phyloP scores from a whole-genome alignment of 1,139 yeast genomes.

The Yamadazyma membranifaciens region DNA sequence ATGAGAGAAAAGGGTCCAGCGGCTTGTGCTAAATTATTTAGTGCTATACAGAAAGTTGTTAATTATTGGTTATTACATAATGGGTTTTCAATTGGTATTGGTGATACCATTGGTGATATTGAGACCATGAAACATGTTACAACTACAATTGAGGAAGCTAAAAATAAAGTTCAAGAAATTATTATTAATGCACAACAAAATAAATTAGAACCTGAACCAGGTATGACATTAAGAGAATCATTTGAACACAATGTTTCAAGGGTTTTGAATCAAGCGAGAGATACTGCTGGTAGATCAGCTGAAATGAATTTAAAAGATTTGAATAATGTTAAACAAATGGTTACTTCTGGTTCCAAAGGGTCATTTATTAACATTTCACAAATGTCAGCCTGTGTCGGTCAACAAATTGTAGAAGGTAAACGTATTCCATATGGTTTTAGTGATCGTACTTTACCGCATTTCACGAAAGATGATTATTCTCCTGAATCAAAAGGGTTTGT shows the following conservation, averaged over 20 bases:
- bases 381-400: slow-evolving; percentile 99
- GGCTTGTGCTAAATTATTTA: slow-evolving; percentile 85
- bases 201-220: slow-evolving; percentile 89
- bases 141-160: slow-evolving; percentile 88
- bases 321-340: slow-evolving; percentile 98
- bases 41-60: slow-evolving; percentile 91
- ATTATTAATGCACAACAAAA: slow-evolving; percentile 90
- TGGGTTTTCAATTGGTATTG: slow-evolving; percentile 98
- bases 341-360: slow-evolving; percentile 98
- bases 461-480: slow-evolving; percentile 95
- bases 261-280: slow-evolving; percentile 97
- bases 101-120: slow-evolving; percentile 99
- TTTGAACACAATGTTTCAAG: slow-evolving; percentile 97
- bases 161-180: slow-evolving; percentile 88
- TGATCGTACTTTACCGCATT: slow-evolving; percentile 96
- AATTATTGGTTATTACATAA: slow-evolving; percentile 95
- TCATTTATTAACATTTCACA: slow-evolving; percentile 98
- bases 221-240: slow-evolving; percentile 98
- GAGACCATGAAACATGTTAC: slow-evolving; percentile 92
- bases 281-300: slow-evolving; percentile 97
- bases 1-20: slow-evolving; percentile 96
- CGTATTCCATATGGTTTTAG: slow-evolving; percentile 98
- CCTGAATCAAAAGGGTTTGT: slow-evolving; percentile 98
- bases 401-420: slow-evolving; percentile 98
- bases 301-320: slow-evolving; percentile 92